These are phyloP conservation scores for Zygoascus biomembranicola DNA, from an alignment of 805 yeast species.

Conservation along the genomic window DNA sequence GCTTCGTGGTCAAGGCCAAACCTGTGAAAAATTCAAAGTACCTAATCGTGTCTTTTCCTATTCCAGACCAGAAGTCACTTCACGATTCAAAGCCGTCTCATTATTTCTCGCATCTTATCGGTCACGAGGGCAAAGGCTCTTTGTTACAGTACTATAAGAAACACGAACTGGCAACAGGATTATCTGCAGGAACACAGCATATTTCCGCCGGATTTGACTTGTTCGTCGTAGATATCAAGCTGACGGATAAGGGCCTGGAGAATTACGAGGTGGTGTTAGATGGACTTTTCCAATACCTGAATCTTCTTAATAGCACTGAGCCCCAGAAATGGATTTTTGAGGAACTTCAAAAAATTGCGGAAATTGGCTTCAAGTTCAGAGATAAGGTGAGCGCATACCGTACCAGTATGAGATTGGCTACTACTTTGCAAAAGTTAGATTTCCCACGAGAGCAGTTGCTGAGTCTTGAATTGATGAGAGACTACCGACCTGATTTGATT, in stretches of 20 bases:
- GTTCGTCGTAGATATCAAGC: constrained; percentile 63
- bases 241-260: constrained; percentile 59
- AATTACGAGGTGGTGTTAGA: constrained; percentile 54
- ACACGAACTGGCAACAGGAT: constrained; percentile 69
- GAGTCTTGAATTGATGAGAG: constrained; percentile 46
- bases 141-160: constrained; percentile 59
- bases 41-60: constrained; percentile 57
- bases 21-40: constrained; percentile 77
- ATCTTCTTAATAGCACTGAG: constrained; percentile 44
- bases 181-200: constrained; percentile 58
- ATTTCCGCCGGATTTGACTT: constrained; percentile 55
- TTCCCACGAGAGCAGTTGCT: constrained; percentile 62
- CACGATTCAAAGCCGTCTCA: constrained; percentile 66
- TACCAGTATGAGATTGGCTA: constrained; percentile 65
- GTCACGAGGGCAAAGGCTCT: constrained; percentile 91
- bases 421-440: constrained; percentile 44
- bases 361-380: constrained; percentile 65
- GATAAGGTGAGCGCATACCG: constrained; percentile 67
- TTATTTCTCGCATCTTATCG: constrained; percentile 73
- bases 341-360: constrained; percentile 65
- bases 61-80: constrained; percentile 62
- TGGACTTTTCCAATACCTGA: constrained; percentile 64
- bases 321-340: constrained; percentile 74
- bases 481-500: constrained; percentile 51
- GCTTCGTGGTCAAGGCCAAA: constrained; percentile 51